Percentiles rank a stretch among this genome's conserved stretches.
Evolutionary conservation across 495 filamentous ascomycete species (phyloP).

Genomic region (Neurospora tetrasperma): DNA sequence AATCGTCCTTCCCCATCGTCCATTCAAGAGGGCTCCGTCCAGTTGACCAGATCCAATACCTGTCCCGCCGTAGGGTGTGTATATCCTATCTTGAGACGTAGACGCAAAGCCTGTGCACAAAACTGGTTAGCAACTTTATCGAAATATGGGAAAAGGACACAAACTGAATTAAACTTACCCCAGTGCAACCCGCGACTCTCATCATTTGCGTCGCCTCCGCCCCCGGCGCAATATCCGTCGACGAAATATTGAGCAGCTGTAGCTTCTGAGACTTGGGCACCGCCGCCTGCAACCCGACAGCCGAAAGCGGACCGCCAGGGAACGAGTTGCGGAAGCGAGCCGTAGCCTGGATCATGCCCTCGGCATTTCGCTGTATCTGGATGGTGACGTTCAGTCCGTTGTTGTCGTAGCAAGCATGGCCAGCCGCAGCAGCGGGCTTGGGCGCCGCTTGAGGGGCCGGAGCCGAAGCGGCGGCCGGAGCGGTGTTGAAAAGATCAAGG

Average conservation of each 20-base stretch:
- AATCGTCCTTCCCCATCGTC: neutral
- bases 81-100: conserved; percentile 80
- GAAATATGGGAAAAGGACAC: conserved; percentile 4
- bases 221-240: conserved; percentile 60
- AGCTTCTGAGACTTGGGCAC: conserved; percentile 93
- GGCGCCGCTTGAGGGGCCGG: conserved; percentile 34
- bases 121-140: conserved; percentile 16
- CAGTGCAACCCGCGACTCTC: conserved; percentile 71
- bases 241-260: conserved; percentile 78
- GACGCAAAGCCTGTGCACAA: conserved; percentile 44
- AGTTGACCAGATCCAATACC: conserved; percentile 89
- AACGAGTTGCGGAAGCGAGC: conserved; percentile 75
- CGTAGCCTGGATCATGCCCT: conserved; percentile 61
- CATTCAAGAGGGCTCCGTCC: conserved; percentile 59
- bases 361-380: conserved; percentile 67
- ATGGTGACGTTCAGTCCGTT: conserved; percentile 74
- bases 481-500: conserved; percentile 32
- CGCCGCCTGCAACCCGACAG: conserved; percentile 78
- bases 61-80: conserved; percentile 54
- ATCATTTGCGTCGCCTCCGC: conserved; percentile 81
- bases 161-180: conserved; percentile 52
- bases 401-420: conserved; percentile 71
- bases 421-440: conserved; percentile 29
- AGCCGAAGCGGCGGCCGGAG: conserved; percentile 32
- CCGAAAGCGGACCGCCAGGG: conserved; percentile 45